Base-by-base conservation (phyloP, 768 basidiomycete species). In the Imleria badia region DNA sequence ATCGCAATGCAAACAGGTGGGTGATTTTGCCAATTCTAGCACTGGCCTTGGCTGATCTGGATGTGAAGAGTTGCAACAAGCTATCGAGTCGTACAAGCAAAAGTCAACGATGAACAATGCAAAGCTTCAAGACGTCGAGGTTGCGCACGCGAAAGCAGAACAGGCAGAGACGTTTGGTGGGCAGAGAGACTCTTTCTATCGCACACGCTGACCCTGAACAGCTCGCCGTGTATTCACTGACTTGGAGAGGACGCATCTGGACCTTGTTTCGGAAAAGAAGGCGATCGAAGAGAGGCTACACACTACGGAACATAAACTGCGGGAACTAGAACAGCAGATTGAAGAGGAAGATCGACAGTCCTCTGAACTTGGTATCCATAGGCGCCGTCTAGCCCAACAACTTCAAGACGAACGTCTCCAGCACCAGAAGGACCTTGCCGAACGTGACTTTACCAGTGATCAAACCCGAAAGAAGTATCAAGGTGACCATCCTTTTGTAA, bases 391-490 rank as follows among this genome's bases (percentile, higher is more conserved):
- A n/a, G 76, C 81, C 1, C 87, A 87, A 54, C 86, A 89, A 64
- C 76, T 93, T 63, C 87, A 91, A 58, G 87, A 89, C 53, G 86
- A 89, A 66, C 80, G 88, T 57, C 83, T 87, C 53, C 85, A 85
- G 51, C 85, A 92, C 64, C 82, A 85, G 65, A 87, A 91, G 62
- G 89, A 92, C 58, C 77, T 91, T n/a, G 76, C 81, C 2, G 88
- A 91, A 57, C 81, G 88, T 6, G 89, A 91, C 68, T 89, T 91
- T 66, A 74, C 85, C 12, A 78, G 81, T 31, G 86, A 91, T 59
- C 90, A 91, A 67, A 91, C 89, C 3, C 81, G 87, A 57, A 89
- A 91, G 77, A 91, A 90, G 67, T 91, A 93, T 62, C 90, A 93
- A 79, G 83, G 89, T 87, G 70, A 52, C 68, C 1, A 29, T 19